Base-by-base conservation (phyloP, 169 alveolate species). In the Eimeria acervulina region DNA sequence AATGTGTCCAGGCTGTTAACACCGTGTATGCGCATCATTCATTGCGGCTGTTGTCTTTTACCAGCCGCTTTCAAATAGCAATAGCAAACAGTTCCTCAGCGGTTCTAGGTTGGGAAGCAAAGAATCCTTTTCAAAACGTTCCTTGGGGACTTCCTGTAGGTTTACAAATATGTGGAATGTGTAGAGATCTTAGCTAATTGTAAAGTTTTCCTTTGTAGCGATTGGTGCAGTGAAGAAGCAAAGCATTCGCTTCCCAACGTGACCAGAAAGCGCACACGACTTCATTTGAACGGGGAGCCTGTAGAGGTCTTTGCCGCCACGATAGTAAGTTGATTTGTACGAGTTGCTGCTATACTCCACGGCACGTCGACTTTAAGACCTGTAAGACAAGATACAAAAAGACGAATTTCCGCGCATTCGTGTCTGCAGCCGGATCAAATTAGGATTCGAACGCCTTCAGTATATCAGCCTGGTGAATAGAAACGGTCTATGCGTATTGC, bases 301-400 rank as follows among this genome's bases (percentile, higher is more conserved):
- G 23, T 10, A 13, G 31, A 31, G 44, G 42, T 36, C 36, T 28
- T 31, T 70, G n/a, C 5, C 44, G 78, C 42, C 78, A 66, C 44
- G 2, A 31, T 6, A 66, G 44, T 28, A 31, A 66, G 2, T 2
- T 33, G 28, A 15, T 33, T 36, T 70, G 2, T 13, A 70, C 52
- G 0, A 70, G 52, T 0, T n/a, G 89, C 66, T n/a, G 7, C 31
- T 55, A 83, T 2, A 83, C 91, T 10, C 91, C 91, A 6, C 91
- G 91, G 42, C 91, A 83, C 28, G 91, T 83, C 12, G 91, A 47
- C 51, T 83, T 83, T 38, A 83, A 33, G 44, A 74, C 91, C 91
- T 83, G 51, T 21, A 52, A 2, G 51, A 19, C 31, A 31, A 23
- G 66, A 83, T 13, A 83, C 31, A 47, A 47, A 42, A 44, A 26